These are phyloP conservation scores for Rhizoclosmatium globosum DNA, from an alignment of 192 early-diverging fungal genomes.

Conservation along the genomic window DNA sequence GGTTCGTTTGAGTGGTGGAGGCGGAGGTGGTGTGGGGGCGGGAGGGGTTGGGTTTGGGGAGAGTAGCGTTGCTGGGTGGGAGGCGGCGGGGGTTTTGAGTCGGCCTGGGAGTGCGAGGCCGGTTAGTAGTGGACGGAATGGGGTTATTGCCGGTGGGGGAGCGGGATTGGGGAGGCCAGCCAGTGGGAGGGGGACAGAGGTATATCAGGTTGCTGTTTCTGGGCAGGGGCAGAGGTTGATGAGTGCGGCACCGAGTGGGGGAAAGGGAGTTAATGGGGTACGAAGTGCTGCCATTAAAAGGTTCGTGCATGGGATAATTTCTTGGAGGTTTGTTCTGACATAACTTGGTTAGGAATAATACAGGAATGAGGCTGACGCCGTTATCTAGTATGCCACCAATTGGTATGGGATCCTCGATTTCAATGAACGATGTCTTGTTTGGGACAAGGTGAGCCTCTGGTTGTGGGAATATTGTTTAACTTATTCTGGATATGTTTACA, in stretches of 20 bases:
- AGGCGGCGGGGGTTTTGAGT: neutral
- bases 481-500: neutral
- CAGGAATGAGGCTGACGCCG: slow-evolving; percentile 44
- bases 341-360: neutral
- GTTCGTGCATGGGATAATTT: neutral
- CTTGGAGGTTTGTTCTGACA: no score
- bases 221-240: neutral
- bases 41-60: neutral
- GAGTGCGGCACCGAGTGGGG: neutral
- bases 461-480: neutral
- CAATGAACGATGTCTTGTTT: slow-evolving; percentile 48
- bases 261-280: neutral
- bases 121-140: neutral
- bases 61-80: neutral
- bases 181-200: neutral
- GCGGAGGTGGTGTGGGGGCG: neutral
- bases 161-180: neutral
- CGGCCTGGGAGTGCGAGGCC: neutral
- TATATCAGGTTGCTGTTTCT: neutral
- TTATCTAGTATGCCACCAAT: slow-evolving; percentile 31
- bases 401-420: neutral
- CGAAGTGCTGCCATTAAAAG: neutral
- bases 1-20: no score
- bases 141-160: neutral
- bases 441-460: slow-evolving; percentile 43